Evolutionary conservation across 331 rosid genomes (phyloP), one percentile per base, ranked within the genome.

Genomic region (Saraca asoca): DNA sequence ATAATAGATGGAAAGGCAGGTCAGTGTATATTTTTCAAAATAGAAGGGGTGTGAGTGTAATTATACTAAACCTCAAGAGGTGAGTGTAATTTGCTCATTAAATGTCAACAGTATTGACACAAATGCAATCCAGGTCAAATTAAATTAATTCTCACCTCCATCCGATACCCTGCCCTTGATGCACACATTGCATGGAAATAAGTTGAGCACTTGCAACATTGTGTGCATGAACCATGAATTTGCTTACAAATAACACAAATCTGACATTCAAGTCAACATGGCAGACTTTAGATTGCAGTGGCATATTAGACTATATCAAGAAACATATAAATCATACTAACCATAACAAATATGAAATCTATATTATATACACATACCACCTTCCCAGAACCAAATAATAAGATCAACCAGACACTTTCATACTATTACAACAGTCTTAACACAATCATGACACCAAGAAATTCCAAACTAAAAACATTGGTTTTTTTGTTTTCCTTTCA

Each of bases 111-210:
- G 64, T 35, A 59, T 35, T 35, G 19, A 35, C 18, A 50, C 64
- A 72, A 66, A 45, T 58, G 14, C 56, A 64, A 51, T 63, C 45
- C 16, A 48, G 42, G 50, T 70, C 68, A 66, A 61, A 43, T 31
- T 17, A 13, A 51, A 60, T 49, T 49, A 70, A 57, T 20, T 35
- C 83, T 78, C 52, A 78, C 99, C 96, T 94, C 99, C 99, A 94
- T 94, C 24, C 96, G 91, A 76, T 90, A 94, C 69, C 99, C 99
- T 24, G 99, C 97, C 62, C 99, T 85, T 73, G 99, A 94, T 58
- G 99, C 99, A 80, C 99, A 94, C 97, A 90, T 94, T 66, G 99
- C 97, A 81, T 94, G 99, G 79, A 86, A 94, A 88, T 94, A 94
- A 79, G 99, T 94, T 38, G 99, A 94, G 52, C 99, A 94, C 75